Conservation (phyloP, 148 eudicot genomes). For the Oxyria digyna region DNA sequence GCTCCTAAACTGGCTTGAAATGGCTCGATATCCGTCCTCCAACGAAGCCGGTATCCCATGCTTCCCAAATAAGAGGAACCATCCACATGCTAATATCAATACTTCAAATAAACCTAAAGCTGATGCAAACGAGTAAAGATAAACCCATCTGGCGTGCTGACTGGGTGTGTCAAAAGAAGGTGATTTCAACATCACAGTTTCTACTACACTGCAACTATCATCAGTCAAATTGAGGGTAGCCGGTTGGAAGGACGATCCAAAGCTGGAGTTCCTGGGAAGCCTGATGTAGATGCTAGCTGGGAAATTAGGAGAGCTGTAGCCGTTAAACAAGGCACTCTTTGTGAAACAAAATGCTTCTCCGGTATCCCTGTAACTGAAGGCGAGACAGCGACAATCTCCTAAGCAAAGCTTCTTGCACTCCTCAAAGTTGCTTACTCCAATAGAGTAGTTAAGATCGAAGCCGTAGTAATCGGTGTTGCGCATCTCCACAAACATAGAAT, state of each 20-base stretch:
- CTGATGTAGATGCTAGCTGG: slow-evolving; percentile 27
- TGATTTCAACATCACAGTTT: slow-evolving; percentile 5
- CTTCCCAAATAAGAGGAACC: slow-evolving; percentile 36
- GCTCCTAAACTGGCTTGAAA: slow-evolving; percentile 44
- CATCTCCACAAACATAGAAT: slow-evolving; percentile 36
- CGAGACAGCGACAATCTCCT: slow-evolving; percentile 30
- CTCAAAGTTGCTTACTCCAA: slow-evolving; percentile 10
- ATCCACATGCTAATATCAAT: slow-evolving; percentile 18
- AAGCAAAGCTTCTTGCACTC: slow-evolving; percentile 29
- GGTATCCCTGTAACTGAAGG: slow-evolving; percentile 29
- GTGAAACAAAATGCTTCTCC: slow-evolving; percentile 28
- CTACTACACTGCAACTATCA: slow-evolving; percentile 12
- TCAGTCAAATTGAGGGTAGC: slow-evolving; percentile 15
- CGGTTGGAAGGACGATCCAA: slow-evolving; percentile 4
- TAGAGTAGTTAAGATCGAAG: slow-evolving; percentile 22
- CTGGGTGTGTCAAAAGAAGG: slow-evolving; percentile 11
- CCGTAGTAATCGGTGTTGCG: slow-evolving; percentile 40
- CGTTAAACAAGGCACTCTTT: slow-evolving; percentile 41
- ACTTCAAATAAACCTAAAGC: slow-evolving; percentile 34
- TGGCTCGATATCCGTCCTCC: slow-evolving; percentile 34
- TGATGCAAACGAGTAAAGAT: slow-evolving; percentile 29
- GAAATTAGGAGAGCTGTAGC: slow-evolving; percentile 18
- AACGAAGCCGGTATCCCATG: slow-evolving; percentile 25
- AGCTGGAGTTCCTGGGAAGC: slow-evolving; percentile 18
- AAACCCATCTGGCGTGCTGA: slow-evolving; percentile 36